Percentiles rank a stretch among this genome's conserved stretches.
Evolutionary conservation across 306 rosid species (phyloP).

Genomic region (Fragaria iinumae): DNA sequence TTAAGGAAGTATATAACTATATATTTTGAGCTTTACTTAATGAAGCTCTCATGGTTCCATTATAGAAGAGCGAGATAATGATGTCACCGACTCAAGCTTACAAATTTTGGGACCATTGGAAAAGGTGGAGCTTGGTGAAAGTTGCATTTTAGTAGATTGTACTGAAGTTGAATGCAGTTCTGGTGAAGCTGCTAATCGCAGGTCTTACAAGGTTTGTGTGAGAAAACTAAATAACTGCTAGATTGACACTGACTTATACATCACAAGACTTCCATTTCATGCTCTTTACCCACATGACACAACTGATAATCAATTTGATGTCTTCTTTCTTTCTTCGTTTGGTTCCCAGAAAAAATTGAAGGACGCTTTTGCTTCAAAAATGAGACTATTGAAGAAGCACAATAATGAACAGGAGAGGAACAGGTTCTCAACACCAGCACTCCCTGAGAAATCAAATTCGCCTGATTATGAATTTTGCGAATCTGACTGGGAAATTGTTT

Average conservation of each 20-base stretch:
- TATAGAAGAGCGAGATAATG: slow-evolving; percentile 2
- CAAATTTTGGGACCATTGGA: not conserved
- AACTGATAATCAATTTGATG: not conserved
- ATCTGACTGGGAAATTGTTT: slow-evolving; percentile 16
- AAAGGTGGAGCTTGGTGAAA: slow-evolving; percentile 13
- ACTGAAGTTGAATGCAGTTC: not conserved
- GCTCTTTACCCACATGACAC: not conserved
- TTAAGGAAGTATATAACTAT: not conserved
- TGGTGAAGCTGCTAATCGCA: not conserved
- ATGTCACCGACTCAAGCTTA: not conserved
- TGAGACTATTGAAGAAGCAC: slow-evolving; percentile 7
- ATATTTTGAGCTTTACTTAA: not conserved
- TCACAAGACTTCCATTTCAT: not conserved
- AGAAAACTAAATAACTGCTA: not conserved
- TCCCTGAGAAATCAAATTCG: slow-evolving; percentile 2
- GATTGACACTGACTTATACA: not conserved
- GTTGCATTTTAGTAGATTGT: not conserved
- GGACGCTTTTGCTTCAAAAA: slow-evolving; percentile 11
- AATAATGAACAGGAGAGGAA: not conserved
- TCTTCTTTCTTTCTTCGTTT: not conserved
- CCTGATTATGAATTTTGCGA: slow-evolving; percentile 10
- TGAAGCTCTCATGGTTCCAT: not conserved
- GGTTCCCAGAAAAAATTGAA: slow-evolving; percentile 5
- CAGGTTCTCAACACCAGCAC: not conserved
- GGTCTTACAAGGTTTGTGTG: slow-evolving; percentile 14